A percentile compares a stretch with the other conserved stretches of the same genome.
These are phyloP conservation scores for Aspergillus incahuasiensis DNA, from an alignment of 495 filamentous ascomycete genomes.

Conservation along the genomic window DNA sequence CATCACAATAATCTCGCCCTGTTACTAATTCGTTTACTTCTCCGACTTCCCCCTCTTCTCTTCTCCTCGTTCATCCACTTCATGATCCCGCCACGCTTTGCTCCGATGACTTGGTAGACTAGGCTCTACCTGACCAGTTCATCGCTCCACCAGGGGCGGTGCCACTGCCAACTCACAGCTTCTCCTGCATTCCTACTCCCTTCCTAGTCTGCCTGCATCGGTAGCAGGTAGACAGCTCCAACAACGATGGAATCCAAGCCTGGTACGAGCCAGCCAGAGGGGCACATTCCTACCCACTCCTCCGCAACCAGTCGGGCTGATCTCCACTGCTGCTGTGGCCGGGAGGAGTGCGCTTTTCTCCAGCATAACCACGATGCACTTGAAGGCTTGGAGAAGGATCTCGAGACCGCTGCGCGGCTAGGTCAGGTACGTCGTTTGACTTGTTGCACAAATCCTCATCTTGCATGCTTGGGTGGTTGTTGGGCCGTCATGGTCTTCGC, in stretches of 20 bases:
- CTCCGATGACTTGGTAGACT: slow-evolving; percentile 3
- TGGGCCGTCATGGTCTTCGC: slow-evolving; percentile 5
- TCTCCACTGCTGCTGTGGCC: slow-evolving; percentile 78
- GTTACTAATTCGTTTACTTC: neutral
- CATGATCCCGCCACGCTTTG: neutral
- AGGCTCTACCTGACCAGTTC: slow-evolving; percentile 1
- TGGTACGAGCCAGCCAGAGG: slow-evolving; percentile 3
- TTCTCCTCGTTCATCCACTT: slow-evolving; percentile 3
- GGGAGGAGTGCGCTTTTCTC: slow-evolving; percentile 70
- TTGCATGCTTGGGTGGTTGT: slow-evolving; percentile 5
- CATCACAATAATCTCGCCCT: neutral
- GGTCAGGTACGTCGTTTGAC: slow-evolving; percentile 65
- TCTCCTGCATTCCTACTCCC: slow-evolving; percentile 5
- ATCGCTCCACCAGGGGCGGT: slow-evolving; percentile 4
- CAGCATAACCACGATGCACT: slow-evolving; percentile 74
- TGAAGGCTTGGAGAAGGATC: slow-evolving; percentile 77
- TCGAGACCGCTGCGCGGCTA: slow-evolving; percentile 75
- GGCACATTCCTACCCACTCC: slow-evolving; percentile 40
- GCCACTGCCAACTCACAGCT: slow-evolving; percentile 9
- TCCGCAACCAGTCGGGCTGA: slow-evolving; percentile 22
- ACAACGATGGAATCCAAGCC: slow-evolving; percentile 30
- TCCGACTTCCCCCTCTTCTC: slow-evolving; percentile 4
- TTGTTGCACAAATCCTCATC: slow-evolving; percentile 1
- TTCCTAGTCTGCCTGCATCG: neutral
- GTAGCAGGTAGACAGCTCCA: neutral